These are phyloP conservation scores for Conidiobolus incongruus DNA, from an alignment of 371 early-diverging fungal genomes.

Conservation along the genomic window DNA sequence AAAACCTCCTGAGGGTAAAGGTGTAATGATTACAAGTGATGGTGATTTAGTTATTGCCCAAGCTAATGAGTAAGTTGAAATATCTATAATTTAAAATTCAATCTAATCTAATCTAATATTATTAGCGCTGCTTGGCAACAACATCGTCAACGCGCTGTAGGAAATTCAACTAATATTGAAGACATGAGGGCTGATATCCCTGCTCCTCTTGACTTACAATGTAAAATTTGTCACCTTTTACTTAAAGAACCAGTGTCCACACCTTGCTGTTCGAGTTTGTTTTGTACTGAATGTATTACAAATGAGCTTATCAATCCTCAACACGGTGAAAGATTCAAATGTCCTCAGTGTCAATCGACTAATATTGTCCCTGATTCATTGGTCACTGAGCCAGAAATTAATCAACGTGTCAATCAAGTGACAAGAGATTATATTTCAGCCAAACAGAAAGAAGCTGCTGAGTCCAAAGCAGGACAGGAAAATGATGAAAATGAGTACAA, in stretches of 20 bases:
- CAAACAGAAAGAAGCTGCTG: too few species aligned
- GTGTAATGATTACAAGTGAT: constrained; percentile 82
- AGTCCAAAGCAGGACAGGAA: too few species aligned
- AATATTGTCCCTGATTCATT: too few species aligned
- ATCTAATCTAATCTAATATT: not conserved
- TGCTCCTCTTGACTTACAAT: constrained; percentile 33
- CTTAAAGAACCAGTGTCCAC: constrained; percentile 57
- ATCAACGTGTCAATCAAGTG: too few species aligned
- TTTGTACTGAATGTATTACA: constrained; percentile 58
- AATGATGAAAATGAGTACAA: too few species aligned
- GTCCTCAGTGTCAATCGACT: too few species aligned
- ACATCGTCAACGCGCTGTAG: constrained; percentile 19
- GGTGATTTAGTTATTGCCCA: constrained; percentile 80
- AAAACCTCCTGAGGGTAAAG: constrained; percentile 37
- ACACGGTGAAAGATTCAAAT: too few species aligned
- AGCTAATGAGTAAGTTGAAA: constrained; percentile 72
- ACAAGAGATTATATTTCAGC: too few species aligned
- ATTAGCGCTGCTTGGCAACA: constrained; percentile 43
- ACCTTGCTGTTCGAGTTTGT: constrained; percentile 68
- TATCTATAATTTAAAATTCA: too few species aligned
- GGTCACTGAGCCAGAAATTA: too few species aligned
- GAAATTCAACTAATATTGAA: constrained; percentile 22
- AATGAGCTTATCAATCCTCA: too few species aligned
- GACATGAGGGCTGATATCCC: constrained; percentile 37
- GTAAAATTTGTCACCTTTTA: constrained; percentile 46